Evolutionary conservation across 148 eudicot species (phyloP), one percentile per base, ranked within the genome.

Genomic region (Nyssa sinensis): DNA sequence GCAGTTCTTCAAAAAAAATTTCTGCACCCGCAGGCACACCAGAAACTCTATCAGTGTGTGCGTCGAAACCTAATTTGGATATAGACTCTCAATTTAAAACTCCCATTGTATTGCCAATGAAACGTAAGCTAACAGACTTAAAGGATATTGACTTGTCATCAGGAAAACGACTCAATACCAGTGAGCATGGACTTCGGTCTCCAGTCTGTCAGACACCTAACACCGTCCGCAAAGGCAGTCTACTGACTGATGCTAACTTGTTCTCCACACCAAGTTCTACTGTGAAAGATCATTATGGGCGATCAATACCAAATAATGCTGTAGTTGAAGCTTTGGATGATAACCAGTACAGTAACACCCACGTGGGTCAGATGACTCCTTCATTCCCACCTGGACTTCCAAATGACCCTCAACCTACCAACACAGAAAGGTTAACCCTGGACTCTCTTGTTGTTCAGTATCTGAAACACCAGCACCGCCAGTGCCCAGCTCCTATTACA

Each of bases 401-500:
- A n/a, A 69, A 70, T 35, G 95, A 95, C 37, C 66, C 83, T n/a
- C 95, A 86, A 61, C 81, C 89, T 53, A 71, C 75, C 44, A 84
- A 32, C 71, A 64, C 89, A 0, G 99, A 95, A 72, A 86, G 98
- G 76, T 73, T 95, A 47, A 89, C 93, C 9, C 72, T 95, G 55
- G 97, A 95, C 41, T 93, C 99, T 75, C 84, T 95, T 79, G 91
- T 92, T 79, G 88, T 89, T 79, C 99, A 95, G 89, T 92, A 88
- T 73, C 78, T 95, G 77, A 95, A 95, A 83, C 96, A 95, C 78
- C 99, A 95, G 76, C 99, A 95, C 81, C 97, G 97, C 62, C 97
- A 95, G 77, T 95, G 99, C 78, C 93, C 99, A 66, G 97, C 94
- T 80, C 99, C 99, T 25, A 95, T 95, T 64, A 95, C 99, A 55